phyloP scores from a whole-genome alignment of 2,329 filamentous ascomycete species.

The Exophiala sp. region DNA sequence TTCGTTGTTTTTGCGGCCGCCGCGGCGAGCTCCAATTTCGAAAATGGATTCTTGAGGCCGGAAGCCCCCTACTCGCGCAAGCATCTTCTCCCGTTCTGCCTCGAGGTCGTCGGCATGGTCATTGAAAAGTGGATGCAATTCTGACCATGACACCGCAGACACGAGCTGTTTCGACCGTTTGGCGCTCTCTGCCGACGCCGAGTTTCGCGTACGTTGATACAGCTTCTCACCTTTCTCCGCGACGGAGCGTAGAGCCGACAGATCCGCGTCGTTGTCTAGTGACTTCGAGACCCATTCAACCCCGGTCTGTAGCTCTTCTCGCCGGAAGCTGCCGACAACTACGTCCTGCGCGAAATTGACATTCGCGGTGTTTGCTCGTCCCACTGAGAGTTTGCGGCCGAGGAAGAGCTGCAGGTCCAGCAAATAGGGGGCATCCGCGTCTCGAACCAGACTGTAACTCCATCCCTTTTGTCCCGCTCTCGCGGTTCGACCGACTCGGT shows the following conservation, averaged over 20 bases:
- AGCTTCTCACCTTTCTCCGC: conserved; percentile 85
- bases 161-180: conserved; percentile 77
- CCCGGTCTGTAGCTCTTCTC: conserved; percentile 66
- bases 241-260: conserved; percentile 64
- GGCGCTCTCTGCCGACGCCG: conserved; percentile 83
- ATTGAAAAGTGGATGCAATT: conserved; percentile 75
- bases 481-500: conserved; percentile 91
- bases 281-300: conserved; percentile 80
- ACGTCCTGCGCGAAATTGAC: conserved; percentile 76
- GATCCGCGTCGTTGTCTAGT: conserved; percentile 67
- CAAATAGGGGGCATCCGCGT: conserved; percentile 84
- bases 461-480: conserved; percentile 88
- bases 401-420: conserved; percentile 92
- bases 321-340: conserved; percentile 68
- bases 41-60: conserved; percentile 93
- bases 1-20: conserved; percentile 65
- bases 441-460: conserved; percentile 87
- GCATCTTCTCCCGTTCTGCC: conserved; percentile 72
- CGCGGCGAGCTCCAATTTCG: conserved; percentile 74
- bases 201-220: conserved; percentile 82
- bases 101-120: conserved; percentile 60
- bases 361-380: conserved; percentile 54
- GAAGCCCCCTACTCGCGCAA: conserved; percentile 82
- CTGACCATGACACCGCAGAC: conserved; percentile 61
- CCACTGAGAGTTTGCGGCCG: conserved; percentile 72